Evolutionary conservation across 75 land plant species (phyloP).

Genomic region (Chamaecyparis obtusa): DNA sequence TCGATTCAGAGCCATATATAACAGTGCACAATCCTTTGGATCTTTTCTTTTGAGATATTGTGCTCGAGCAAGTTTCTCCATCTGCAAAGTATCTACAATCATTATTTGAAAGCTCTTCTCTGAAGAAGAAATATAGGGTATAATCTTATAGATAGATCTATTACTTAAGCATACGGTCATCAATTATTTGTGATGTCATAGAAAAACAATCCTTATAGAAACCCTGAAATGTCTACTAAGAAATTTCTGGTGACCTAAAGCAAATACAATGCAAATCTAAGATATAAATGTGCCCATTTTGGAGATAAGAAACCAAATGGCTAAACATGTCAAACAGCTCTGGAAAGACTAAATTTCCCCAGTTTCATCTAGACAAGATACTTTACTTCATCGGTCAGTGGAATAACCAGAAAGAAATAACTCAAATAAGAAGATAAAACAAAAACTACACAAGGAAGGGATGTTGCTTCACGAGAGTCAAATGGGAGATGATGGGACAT

Average conservation of each 20-base stretch:
- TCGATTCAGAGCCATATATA: conserved; percentile 89
- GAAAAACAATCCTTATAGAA: not conserved
- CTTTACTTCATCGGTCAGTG: no score
- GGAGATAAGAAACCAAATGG: not conserved
- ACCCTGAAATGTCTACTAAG: not conserved
- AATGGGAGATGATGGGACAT: no score
- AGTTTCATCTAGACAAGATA: no score
- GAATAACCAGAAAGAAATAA: no score
- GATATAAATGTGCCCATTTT: not conserved
- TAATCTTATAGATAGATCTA: not conserved
- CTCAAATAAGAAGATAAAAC: no score
- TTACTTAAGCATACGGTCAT: not conserved
- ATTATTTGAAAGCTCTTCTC: not conserved
- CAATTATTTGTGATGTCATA: not conserved
- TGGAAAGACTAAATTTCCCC: no score
- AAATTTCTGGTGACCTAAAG: not conserved
- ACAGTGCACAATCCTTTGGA: conserved; percentile 85
- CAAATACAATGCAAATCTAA: not conserved
- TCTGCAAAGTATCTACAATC: conserved; percentile 39
- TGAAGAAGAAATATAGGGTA: not conserved
- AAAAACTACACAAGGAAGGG: no score
- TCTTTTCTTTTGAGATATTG: conserved; percentile 80
- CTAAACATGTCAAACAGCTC: no score
- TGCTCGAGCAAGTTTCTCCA: conserved; percentile 90
- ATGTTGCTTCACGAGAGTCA: no score